A percentile compares a stretch with the other conserved stretches of the same genome.
These are phyloP conservation scores for Paraleonurus japonicus DNA, from an alignment of 257 asterid genomes.

Conservation along the genomic window DNA sequence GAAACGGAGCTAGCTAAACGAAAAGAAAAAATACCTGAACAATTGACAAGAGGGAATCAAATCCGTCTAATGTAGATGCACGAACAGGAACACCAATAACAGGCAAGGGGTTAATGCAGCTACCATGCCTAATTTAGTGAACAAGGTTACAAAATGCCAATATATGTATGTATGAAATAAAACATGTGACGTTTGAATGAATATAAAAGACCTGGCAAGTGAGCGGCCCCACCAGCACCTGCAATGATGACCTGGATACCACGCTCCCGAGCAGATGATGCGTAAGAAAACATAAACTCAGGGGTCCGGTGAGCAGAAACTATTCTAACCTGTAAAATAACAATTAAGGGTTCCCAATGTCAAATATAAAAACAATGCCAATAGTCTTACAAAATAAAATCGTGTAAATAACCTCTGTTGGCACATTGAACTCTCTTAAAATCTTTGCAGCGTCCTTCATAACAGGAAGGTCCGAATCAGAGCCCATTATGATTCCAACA, in stretches of 20 bases:
- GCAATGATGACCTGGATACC: slow-evolving; percentile 95
- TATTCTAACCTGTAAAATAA: slow-evolving; percentile 68
- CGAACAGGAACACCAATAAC: slow-evolving; percentile 99
- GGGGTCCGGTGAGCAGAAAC: slow-evolving; percentile 98
- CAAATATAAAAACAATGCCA: not conserved
- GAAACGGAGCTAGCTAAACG: not conserved
- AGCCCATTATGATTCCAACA: slow-evolving; percentile 95
- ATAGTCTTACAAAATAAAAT: not conserved
- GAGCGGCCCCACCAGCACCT: slow-evolving; percentile 99
- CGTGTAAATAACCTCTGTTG: slow-evolving; percentile 61
- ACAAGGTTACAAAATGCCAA: slow-evolving; percentile 6
- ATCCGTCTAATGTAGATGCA: slow-evolving; percentile 87
- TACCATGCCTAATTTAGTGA: slow-evolving; percentile 73
- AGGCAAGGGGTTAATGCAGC: slow-evolving; percentile 95
- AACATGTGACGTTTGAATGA: not conserved
- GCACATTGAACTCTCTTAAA: slow-evolving; percentile 75
- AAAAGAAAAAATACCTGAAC: slow-evolving; percentile 65
- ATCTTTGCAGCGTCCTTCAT: slow-evolving; percentile 95
- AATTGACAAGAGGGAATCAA: slow-evolving; percentile 90
- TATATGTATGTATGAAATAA: not conserved
- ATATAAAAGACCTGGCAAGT: slow-evolving; percentile 71
- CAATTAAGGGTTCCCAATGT: not conserved
- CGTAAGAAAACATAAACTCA: slow-evolving; percentile 77
- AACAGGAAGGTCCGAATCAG: slow-evolving; percentile 98
- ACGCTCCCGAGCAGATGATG: slow-evolving; percentile 80